Evolutionary conservation across 352 stramenopile genomes (phyloP), one percentile per base, ranked within the genome.

Genomic region (Thalassiosira exigua): DNA sequence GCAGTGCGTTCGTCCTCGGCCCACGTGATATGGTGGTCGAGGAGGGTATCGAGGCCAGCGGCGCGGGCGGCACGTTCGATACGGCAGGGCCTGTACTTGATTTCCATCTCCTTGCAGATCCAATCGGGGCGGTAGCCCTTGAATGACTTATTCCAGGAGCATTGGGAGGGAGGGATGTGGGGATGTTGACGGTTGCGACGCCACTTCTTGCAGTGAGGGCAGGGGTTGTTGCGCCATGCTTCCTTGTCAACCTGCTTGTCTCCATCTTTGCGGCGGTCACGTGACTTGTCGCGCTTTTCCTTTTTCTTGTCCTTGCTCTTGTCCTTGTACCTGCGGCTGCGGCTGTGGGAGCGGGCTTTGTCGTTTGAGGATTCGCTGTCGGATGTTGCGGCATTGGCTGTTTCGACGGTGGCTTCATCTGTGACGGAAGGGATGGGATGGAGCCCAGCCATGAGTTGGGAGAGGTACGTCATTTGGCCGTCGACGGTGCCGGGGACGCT

Each of bases 141-240:
- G 14, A 41, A 51, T 14, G 72, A 73, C 7, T 48, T 27, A 22
- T 79, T 79, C 33, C 33, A 79, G 21, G 53, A 67, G 46, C 60
- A 79, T 27, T 73, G 1, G 1, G 1, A 27, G 1, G 4, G 14
- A 2, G 36, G 24, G 0, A 61, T 33, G 11, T 69, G 14, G 2
- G 39, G 36, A 41, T 73, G 60, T 12, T 36, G 39, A 14, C 42
- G 44, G 17, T 26, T 36, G 32, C 52, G 52, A 7, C 54, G 44
- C 50, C 51, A 44, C 33, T 66, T 57, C 12, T 30, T 29, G 59
- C 69, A 79, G 24, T 71, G 21, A 21, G 53, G 53, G 52, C 70
- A 79, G 1, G 58, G 54, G 17, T 76, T 73, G 17, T 73, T 11
- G 44, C 7, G 5, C 17, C 12, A 17, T 4, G 19, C 0, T 11